Evolutionary conservation across 148 eudicot species (phyloP).

Genomic region (Persicaria tinctoria): DNA sequence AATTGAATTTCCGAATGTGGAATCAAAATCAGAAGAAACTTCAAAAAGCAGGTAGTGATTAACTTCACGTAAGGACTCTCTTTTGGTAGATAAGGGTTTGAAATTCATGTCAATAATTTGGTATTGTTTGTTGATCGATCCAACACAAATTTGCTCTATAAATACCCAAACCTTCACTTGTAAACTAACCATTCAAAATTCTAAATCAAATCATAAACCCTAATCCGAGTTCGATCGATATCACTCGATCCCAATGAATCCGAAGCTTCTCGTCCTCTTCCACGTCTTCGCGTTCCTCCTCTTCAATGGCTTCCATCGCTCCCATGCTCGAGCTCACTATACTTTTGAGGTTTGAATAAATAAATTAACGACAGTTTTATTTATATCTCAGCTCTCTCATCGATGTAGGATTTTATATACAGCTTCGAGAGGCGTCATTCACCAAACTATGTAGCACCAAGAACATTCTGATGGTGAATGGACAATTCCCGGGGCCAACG

Average conservation of each 20-base stretch:
- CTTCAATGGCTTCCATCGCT: background rate
- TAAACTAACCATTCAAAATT: background rate
- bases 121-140: background rate
- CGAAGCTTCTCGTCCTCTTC: background rate
- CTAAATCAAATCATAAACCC: background rate
- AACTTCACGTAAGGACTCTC: background rate
- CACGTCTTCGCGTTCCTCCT: background rate
- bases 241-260: background rate
- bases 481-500: background rate
- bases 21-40: background rate
- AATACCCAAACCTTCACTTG: background rate
- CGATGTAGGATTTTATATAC: background rate
- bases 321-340: background rate
- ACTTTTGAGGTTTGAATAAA: background rate
- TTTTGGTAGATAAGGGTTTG: background rate
- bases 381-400: too few relatives aligned
- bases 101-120: background rate
- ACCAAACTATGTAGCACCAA: background rate
- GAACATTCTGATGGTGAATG: background rate
- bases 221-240: background rate
- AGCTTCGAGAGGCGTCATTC: constrained; percentile 1
- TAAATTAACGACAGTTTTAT: background rate
- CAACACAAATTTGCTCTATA: background rate
- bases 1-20: background rate
- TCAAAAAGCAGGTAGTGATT: background rate